These are phyloP conservation scores for Vigna unguiculata DNA, from an alignment of 306 rosid genomes.

Conservation along the genomic window DNA sequence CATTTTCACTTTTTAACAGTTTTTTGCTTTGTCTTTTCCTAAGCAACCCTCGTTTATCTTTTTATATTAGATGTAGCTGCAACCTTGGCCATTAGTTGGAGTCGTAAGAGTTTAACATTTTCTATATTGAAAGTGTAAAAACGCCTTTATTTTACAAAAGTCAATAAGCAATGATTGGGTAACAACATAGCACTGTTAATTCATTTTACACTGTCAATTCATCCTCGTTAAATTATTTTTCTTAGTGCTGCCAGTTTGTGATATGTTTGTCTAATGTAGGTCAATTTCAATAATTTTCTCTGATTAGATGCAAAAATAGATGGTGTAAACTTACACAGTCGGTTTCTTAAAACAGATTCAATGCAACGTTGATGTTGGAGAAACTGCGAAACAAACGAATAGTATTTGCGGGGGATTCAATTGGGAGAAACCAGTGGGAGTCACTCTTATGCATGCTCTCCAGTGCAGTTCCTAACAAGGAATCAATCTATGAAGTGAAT, in stretches of 20 bases:
- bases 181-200: neutral
- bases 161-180: neutral
- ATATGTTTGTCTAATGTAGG: neutral
- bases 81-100: neutral
- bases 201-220: neutral
- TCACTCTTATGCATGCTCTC: slow-evolving; percentile 90
- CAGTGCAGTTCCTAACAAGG: slow-evolving; percentile 66
- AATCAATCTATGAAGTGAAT: slow-evolving; percentile 84
- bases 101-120: neutral
- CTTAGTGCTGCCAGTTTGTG: neutral
- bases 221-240: neutral
- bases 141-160: neutral
- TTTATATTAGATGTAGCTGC: neutral
- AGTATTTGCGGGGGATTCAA: slow-evolving; percentile 89
- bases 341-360: slow-evolving; percentile 60
- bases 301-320: slow-evolving; percentile 35
- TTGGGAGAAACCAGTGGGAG: slow-evolving; percentile 96
- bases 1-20: neutral
- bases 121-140: neutral
- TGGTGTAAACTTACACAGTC: slow-evolving; percentile 4
- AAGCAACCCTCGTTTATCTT: neutral
- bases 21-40: slow-evolving; percentile 13
- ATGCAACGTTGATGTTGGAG: slow-evolving; percentile 78
- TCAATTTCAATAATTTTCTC: slow-evolving; percentile 33
- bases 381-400: slow-evolving; percentile 68